A percentile compares a stretch with the other conserved stretches of the same genome.
Evolutionary conservation across 192 early-diverging fungal genomes (phyloP).

Genomic region (Helicostylum pulchrum): DNA sequence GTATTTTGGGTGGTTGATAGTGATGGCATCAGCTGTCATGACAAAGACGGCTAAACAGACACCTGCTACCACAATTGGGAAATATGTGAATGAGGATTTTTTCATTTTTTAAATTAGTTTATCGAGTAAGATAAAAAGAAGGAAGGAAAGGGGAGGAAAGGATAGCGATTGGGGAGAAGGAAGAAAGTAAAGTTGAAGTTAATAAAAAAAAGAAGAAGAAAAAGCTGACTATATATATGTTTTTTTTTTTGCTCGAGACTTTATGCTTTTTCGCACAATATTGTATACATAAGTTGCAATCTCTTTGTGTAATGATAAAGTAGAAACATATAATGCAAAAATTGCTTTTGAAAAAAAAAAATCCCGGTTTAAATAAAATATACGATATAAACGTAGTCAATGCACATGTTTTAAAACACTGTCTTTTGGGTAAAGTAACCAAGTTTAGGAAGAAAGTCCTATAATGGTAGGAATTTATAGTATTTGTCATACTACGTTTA

Average conservation of each 20-base stretch:
- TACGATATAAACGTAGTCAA: too few species aligned
- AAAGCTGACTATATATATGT: not conserved
- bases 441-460: slow-evolving; percentile 3
- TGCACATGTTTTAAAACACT: too few species aligned
- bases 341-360: not conserved
- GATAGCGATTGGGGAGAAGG: too few species aligned
- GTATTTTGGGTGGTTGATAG: slow-evolving; percentile 13
- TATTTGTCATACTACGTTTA: not conserved
- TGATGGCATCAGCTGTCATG: not conserved
- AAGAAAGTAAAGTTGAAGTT: too few species aligned
- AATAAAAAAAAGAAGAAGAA: not conserved
- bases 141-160: not conserved
- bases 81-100: slow-evolving; percentile 4
- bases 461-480: not conserved
- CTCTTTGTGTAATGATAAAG: slow-evolving; percentile 3
- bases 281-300: not conserved
- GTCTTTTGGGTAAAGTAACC: not conserved
- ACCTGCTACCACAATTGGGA: slow-evolving; percentile 12
- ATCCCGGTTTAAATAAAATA: not conserved
- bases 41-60: slow-evolving; percentile 16
- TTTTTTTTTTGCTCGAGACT: not conserved
- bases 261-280: not conserved
- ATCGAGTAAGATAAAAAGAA: not conserved
- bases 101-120: slow-evolving; percentile 4
- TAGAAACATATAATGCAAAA: not conserved